Conservation (phyloP, 2,329 filamentous ascomycete genomes). For the Corynespora cassiicola region DNA sequence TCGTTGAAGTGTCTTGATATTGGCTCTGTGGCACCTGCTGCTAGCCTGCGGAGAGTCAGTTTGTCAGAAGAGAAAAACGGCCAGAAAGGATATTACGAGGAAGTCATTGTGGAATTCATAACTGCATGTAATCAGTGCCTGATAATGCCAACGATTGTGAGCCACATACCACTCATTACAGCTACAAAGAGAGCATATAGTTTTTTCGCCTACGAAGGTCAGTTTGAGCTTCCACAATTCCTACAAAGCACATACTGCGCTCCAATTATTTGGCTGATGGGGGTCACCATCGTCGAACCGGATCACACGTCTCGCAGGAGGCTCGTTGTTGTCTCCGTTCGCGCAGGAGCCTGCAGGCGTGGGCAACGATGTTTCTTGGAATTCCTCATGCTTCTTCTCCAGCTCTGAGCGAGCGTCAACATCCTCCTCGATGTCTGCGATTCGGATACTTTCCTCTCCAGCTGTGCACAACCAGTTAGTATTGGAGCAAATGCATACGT, state of each 20-base stretch:
- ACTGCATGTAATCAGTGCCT: conserved; percentile 20
- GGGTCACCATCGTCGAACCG: conserved; percentile 49
- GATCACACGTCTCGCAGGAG: conserved; percentile 37
- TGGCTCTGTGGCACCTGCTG: conserved; percentile 66
- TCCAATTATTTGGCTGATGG: conserved; percentile 52
- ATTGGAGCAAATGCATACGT: conserved; percentile 5
- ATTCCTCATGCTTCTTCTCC: conserved; percentile 35
- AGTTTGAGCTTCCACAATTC: conserved; percentile 2
- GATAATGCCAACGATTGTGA: background rate
- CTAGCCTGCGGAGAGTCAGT: conserved; percentile 49
- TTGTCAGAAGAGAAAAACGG: background rate
- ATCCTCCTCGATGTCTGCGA: conserved; percentile 29
- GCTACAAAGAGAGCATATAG: conserved; percentile 60
- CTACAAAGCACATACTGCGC: conserved; percentile 25
- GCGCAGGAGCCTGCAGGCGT: conserved; percentile 19
- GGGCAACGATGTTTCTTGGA: conserved; percentile 27
- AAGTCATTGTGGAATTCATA: conserved; percentile 72
- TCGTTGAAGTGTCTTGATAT: conserved; percentile 66
- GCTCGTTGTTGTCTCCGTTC: conserved; percentile 4
- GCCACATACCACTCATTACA: conserved; percentile 59
- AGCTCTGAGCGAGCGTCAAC: conserved; percentile 25
- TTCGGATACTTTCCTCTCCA: conserved; percentile 22
- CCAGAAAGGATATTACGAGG: no score
- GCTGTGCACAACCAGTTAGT: conserved; percentile 17
- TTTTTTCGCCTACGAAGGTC: conserved; percentile 60